A percentile compares a stretch with the other conserved stretches of the same genome.
Evolutionary conservation across 2,329 filamentous ascomycete species (phyloP).

Genomic region (Thelonectria discophora): DNA sequence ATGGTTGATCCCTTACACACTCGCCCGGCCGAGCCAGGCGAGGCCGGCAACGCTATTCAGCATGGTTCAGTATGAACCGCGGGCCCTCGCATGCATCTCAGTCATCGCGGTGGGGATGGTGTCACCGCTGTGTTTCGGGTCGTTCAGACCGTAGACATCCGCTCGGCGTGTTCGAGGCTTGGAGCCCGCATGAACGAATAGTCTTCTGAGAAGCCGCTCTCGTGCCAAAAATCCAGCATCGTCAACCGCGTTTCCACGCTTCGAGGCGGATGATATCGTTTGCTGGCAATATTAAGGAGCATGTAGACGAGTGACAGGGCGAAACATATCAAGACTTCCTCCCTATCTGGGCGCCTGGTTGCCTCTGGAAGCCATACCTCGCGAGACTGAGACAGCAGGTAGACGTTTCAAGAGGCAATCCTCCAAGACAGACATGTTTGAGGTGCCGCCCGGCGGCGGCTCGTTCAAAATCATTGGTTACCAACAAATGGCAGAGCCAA

Average conservation of each 20-base stretch:
- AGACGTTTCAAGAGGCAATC: not conserved
- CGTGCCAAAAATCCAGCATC: not conserved
- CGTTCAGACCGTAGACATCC: slow-evolving; percentile 18
- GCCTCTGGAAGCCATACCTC: not conserved
- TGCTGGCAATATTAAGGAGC: not conserved
- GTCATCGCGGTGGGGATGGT: slow-evolving; percentile 27
- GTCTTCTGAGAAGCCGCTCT: not conserved
- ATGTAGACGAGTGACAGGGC: not conserved
- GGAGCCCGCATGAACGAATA: not conserved
- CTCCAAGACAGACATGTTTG: slow-evolving; percentile 11
- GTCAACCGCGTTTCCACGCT: not conserved
- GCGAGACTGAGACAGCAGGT: not conserved
- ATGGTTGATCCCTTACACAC: slow-evolving; percentile 9
- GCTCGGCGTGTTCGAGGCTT: not conserved
- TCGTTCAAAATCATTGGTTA: slow-evolving; percentile 37
- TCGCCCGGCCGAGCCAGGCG: slow-evolving; percentile 1
- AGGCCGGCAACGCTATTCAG: slow-evolving; percentile 25
- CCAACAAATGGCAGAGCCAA: slow-evolving; percentile 30
- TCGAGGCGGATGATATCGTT: not conserved
- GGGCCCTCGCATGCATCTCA: slow-evolving; percentile 35
- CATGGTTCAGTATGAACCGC: slow-evolving; percentile 32
- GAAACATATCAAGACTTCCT: not conserved
- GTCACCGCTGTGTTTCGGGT: slow-evolving; percentile 28
- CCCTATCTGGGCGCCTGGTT: not conserved
- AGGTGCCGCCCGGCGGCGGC: slow-evolving; percentile 9